A percentile compares a stretch with the other conserved stretches of the same genome.
phyloP scores from a whole-genome alignment of 495 filamentous ascomycete species.

The Penicillium malachiteum region DNA sequence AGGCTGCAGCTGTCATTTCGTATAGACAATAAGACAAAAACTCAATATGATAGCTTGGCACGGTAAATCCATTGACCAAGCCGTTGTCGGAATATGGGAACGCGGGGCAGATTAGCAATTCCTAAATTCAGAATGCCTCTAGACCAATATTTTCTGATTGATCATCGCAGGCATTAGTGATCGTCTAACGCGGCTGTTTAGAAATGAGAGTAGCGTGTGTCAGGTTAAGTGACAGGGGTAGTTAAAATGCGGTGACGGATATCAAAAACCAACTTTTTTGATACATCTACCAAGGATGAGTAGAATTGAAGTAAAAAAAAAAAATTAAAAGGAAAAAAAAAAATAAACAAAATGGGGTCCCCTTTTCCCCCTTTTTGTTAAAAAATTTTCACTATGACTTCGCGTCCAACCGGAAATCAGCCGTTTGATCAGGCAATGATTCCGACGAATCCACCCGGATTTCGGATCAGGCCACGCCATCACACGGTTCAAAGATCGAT shows the following conservation, averaged over 20 bases:
- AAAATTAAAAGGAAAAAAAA: not conserved
- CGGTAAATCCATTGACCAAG: slow-evolving; percentile 4
- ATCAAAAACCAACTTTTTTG: not conserved
- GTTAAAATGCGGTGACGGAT: slow-evolving; percentile 3
- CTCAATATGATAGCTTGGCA: slow-evolving; percentile 7
- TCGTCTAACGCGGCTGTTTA: slow-evolving; percentile 24
- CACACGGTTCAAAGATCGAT: slow-evolving; percentile 5
- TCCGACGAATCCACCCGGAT: slow-evolving; percentile 4
- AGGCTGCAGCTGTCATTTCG: slow-evolving; percentile 20
- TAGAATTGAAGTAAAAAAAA: not conserved
- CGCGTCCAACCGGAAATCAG: slow-evolving; percentile 5
- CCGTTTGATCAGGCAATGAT: slow-evolving; percentile 20
- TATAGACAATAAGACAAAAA: not conserved
- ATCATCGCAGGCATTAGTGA: slow-evolving; percentile 17
- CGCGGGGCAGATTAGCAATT: slow-evolving; percentile 1
- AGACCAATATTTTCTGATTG: slow-evolving; percentile 6
- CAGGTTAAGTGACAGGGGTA: slow-evolving; percentile 9
- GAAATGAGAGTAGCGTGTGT: slow-evolving; percentile 11
- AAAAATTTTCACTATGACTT: not conserved
- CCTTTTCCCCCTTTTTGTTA: not conserved
- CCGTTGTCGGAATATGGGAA: slow-evolving; percentile 3
- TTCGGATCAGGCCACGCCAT: slow-evolving; percentile 19
- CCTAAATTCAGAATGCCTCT: not conserved
- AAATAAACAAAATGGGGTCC: not conserved
- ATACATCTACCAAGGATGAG: not conserved